These are phyloP conservation scores for Eugenia klotzschiana DNA, from an alignment of 441 rosid genomes.

Conservation along the genomic window DNA sequence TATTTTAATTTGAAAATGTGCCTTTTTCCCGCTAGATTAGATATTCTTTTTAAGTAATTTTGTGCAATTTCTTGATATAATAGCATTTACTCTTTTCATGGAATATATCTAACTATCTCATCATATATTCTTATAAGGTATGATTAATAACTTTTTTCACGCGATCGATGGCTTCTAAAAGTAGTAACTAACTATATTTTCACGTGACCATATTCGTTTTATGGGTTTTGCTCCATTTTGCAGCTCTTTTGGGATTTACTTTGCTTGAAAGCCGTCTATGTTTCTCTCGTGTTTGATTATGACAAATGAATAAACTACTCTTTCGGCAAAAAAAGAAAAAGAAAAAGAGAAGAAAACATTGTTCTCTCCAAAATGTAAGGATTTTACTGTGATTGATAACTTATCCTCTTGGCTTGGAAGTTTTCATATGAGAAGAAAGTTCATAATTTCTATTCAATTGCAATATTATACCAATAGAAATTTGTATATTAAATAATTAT, in stretches of 20 bases:
- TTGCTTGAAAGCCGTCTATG: too few relatives aligned
- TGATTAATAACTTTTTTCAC: neutral
- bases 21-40: neutral
- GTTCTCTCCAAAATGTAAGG: neutral
- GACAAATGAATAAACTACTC: too few relatives aligned
- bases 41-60: neutral
- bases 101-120: fast-evolving
- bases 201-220: too few relatives aligned
- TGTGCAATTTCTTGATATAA: too few relatives aligned
- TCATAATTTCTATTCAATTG: neutral
- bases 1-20: neutral
- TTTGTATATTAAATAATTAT: neutral
- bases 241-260: too few relatives aligned
- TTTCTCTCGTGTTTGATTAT: too few relatives aligned
- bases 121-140: neutral
- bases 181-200: too few relatives aligned
- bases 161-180: fast-evolving
- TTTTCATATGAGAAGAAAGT: fast-evolving
- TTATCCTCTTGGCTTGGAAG: neutral
- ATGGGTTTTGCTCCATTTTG: too few relatives aligned
- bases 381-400: neutral
- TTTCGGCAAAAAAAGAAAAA: too few relatives aligned
- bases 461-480: too few relatives aligned
- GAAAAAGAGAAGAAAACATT: too few relatives aligned
- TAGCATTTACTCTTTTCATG: neutral